phyloP scores from a whole-genome alignment of 2,329 filamentous ascomycete species.

The Sclerotinia subarctica region DNA sequence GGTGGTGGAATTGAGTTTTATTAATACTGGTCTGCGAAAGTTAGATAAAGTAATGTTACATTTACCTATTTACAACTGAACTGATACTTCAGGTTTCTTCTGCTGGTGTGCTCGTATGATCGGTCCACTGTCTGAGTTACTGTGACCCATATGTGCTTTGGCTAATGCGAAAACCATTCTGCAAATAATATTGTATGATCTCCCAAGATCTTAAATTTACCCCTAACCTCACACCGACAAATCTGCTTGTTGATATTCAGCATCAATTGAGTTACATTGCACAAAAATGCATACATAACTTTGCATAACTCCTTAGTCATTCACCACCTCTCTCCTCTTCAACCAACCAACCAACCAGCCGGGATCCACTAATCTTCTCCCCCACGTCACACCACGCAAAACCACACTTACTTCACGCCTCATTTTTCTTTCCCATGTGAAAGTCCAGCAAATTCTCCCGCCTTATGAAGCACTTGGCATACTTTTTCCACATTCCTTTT shows the following conservation, averaged over 20 bases:
- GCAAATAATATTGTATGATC: neutral
- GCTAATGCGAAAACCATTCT: neutral
- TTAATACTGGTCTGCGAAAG: too few species aligned
- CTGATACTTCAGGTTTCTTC: neutral
- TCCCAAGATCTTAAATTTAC: neutral
- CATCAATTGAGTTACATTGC: too few species aligned
- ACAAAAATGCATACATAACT: too few species aligned
- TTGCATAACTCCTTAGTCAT: neutral
- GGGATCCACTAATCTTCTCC: neutral
- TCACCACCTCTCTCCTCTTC: neutral
- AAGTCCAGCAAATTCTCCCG: neutral
- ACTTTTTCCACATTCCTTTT: neutral
- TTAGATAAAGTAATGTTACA: neutral
- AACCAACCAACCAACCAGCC: too few species aligned
- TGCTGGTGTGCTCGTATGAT: neutral
- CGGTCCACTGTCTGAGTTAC: too few species aligned
- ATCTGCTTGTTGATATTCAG: too few species aligned
- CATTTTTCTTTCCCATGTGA: constrained; percentile 9
- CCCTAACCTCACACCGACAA: too few species aligned
- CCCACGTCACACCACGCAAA: neutral
- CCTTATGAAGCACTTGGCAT: neutral
- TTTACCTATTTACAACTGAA: too few species aligned
- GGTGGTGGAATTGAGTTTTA: neutral
- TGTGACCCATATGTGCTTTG: neutral
- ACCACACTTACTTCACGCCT: neutral